phyloP scores from a whole-genome alignment of 2,329 filamentous ascomycete species.

The Ampelomyces quisqualis region DNA sequence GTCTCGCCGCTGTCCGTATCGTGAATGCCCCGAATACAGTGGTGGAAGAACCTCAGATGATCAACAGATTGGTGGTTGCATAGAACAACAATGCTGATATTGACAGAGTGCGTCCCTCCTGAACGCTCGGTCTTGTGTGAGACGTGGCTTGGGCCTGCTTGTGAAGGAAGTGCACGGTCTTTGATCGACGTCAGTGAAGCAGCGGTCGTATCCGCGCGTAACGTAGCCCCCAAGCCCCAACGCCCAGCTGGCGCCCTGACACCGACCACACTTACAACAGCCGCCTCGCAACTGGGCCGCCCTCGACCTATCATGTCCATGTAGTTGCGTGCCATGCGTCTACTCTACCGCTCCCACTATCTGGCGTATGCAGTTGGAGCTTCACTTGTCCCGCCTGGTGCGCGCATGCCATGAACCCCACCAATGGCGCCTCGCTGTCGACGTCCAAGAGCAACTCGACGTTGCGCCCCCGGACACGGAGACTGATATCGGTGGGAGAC shows the following conservation, averaged over 20 bases:
- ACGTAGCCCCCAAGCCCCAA: constrained; percentile 23
- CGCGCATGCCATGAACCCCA: constrained; percentile 44
- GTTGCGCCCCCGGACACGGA: constrained; percentile 49
- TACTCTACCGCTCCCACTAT: constrained; percentile 25
- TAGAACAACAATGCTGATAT: not conserved
- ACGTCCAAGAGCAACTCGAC: constrained; percentile 48
- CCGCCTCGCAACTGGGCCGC: constrained; percentile 10
- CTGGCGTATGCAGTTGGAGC: constrained; percentile 43
- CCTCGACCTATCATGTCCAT: constrained; percentile 25
- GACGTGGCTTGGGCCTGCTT: constrained; percentile 1
- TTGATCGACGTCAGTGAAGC: constrained; percentile 14
- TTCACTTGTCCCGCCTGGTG: constrained; percentile 35
- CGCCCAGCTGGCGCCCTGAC: constrained; percentile 17
- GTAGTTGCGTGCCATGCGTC: constrained; percentile 39
- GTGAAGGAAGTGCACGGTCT: constrained; percentile 19
- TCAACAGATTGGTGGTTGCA: constrained; percentile 3
- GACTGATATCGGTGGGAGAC: constrained; percentile 53
- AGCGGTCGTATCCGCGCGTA: constrained; percentile 15
- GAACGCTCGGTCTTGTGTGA: constrained; percentile 13
- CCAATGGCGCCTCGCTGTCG: constrained; percentile 42
- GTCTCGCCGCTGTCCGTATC: constrained; percentile 24
- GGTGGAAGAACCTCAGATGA: not conserved
- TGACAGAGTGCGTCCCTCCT: not conserved
- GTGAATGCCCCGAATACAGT: not conserved
- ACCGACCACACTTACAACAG: constrained; percentile 10